Evolutionary conservation across 2,329 filamentous ascomycete genomes (phyloP).

Genomic region (Didymella pinodella): DNA sequence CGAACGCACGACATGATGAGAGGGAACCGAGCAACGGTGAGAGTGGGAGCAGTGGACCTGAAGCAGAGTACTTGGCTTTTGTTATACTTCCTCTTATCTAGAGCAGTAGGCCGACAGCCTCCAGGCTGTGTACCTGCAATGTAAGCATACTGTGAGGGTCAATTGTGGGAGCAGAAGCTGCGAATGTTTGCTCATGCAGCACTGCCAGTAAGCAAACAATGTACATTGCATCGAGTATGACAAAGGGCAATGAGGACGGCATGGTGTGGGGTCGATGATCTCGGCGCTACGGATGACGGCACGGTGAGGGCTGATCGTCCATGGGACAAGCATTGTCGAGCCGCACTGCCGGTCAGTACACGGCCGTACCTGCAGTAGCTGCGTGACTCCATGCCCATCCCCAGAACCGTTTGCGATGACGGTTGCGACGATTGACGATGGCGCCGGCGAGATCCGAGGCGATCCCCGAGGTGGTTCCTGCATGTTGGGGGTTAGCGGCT

Average conservation of each 20-base stretch:
- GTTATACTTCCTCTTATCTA: no score
- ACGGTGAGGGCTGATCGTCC: conserved; percentile 2
- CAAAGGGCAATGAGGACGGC: background rate
- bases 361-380: conserved; percentile 10
- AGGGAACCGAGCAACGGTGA: background rate
- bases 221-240: background rate
- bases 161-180: background rate
- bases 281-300: conserved; percentile 9
- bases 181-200: background rate
- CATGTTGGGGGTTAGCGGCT: conserved; percentile 15
- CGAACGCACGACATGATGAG: background rate
- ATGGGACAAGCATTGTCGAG: conserved; percentile 12
- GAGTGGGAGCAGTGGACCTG: background rate
- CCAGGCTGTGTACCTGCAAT: background rate
- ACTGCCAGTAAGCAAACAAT: background rate
- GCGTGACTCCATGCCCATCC: background rate
- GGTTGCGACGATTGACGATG: background rate
- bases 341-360: conserved; percentile 6
- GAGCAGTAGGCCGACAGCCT: background rate
- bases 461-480: conserved; percentile 13
- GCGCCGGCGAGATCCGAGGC: background rate
- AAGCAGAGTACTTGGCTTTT: background rate
- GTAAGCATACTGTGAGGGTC: background rate
- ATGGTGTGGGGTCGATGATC: background rate
- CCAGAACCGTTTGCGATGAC: conserved; percentile 1